Percentiles rank a stretch among this genome's conserved stretches.
phyloP scores from a whole-genome alignment of 148 eudicot species.

The Chenopodium formosanum region DNA sequence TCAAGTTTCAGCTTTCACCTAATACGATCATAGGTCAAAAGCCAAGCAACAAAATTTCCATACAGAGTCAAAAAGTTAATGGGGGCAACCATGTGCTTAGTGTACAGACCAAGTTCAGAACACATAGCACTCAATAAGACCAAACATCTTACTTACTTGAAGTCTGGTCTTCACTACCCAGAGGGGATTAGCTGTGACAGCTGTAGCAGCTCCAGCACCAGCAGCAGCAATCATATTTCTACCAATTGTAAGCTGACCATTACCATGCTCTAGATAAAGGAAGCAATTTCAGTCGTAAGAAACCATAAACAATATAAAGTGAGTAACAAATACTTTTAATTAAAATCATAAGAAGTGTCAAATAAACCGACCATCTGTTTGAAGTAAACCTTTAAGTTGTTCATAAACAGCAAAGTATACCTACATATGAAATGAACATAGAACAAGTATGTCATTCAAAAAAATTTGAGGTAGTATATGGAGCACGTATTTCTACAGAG shows the following conservation, averaged over 20 bases:
- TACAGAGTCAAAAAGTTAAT: not conserved
- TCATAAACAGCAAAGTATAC: conserved; percentile 88
- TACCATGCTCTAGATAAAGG: conserved; percentile 41
- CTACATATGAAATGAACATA: conserved; percentile 44
- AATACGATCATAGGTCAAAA: not conserved
- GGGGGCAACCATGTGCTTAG: not conserved
- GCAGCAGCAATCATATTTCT: conserved; percentile 92
- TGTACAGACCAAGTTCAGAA: not conserved
- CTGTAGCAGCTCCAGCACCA: conserved; percentile 91
- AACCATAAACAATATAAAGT: conserved; percentile 7
- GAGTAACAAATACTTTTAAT: conserved; percentile 11
- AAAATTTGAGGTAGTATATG: conserved; percentile 26
- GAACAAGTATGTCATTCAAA: conserved; percentile 36
- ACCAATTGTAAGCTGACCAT: conserved; percentile 66
- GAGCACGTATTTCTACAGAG: conserved; percentile 1
- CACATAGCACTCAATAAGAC: not conserved
- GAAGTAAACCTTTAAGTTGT: conserved; percentile 66
- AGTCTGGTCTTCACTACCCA: conserved; percentile 99
- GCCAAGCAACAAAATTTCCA: not conserved
- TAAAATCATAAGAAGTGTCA: not conserved
- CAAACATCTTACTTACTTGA: conserved; percentile 60
- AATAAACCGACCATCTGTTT: conserved; percentile 57
- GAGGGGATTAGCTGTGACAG: conserved; percentile 77
- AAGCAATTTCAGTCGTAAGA: not conserved
- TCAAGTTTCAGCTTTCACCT: not conserved